Base-by-base conservation (phyloP, 805 yeast genomes). In the Zygotorulaspora sp. region DNA sequence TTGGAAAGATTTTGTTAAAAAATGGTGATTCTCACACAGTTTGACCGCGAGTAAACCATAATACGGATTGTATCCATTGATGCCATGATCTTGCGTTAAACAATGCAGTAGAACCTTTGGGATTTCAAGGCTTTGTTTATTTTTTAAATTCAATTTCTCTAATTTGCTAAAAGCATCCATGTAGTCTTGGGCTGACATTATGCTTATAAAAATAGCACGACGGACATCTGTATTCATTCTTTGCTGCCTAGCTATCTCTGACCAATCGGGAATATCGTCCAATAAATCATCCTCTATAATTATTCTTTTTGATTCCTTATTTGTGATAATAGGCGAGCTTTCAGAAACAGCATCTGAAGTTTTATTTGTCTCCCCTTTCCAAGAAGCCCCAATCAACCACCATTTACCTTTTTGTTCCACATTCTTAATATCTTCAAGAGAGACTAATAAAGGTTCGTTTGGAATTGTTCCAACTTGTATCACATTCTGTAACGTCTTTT, bases 361-460 rank as follows among this genome's bases (percentile, higher is more conserved):
- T 6, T 49, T 44, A 4, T 50, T 58, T 30, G 63, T 69, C 38
- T 68, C 65, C 2, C 96, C 96, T 53, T 78, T 85, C 96, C 97
- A 92, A 0, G 98, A 96, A 1, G 97, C 85, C 34, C 99, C 99
- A 20, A 92, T 90, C 21, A 92, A 69, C 99, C 99, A 92, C 99
- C 99, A 92, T 62, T 90, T 92, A 40, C 99, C 99, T 47, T 78
- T 77, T 1, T 81, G 75, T 10, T 81, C 84, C 16, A 86, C 72
- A 44, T 75, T 77, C 33, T 75, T 77, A 40, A 92, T 87, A 64
- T 92, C 99, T 31, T 77, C 80, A 14, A 90, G 66, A 2, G 85
- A 67, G 0, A 92, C 97, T 48, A 84, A 87, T 17, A 92, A 70
- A 2, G 98, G 84, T 38, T 92, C 97, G 11, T 40, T 34, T 8